Evolutionary conservation across 345 rosid species (phyloP).

Genomic region (Murraya koenigii): DNA sequence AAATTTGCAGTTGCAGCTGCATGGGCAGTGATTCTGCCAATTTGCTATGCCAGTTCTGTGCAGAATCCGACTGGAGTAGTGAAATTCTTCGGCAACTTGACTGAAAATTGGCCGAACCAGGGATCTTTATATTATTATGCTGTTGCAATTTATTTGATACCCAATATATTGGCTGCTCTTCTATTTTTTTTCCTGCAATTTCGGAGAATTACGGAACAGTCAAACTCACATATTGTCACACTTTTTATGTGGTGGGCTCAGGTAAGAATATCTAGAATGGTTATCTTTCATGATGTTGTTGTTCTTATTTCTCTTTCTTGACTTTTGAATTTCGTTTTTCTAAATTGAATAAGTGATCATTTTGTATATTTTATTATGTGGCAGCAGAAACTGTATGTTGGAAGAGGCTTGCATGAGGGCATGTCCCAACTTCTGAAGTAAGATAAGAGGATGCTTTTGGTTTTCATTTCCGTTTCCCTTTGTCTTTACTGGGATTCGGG

Average conservation of each 20-base stretch:
- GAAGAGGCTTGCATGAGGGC: conserved; percentile 98
- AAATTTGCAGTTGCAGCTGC: conserved; percentile 73
- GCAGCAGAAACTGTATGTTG: conserved; percentile 90
- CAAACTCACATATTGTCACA: conserved; percentile 69
- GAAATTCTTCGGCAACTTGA: conserved; percentile 64
- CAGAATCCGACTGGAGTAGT: conserved; percentile 75
- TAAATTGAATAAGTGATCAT: not conserved
- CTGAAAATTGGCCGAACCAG: conserved; percentile 54
- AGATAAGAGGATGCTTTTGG: conserved; percentile 23
- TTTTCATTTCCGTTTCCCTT: conserved; percentile 10
- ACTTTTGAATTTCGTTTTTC: not conserved
- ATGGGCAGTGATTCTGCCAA: conserved; percentile 81
- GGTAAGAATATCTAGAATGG: conserved; percentile 42
- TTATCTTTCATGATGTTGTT: not conserved
- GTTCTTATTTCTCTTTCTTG: not conserved
- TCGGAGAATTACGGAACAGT: conserved; percentile 78
- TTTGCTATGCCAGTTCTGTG: conserved; percentile 69
- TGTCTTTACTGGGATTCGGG: not conserved
- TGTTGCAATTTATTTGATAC: conserved; percentile 73
- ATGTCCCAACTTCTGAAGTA: conserved; percentile 85
- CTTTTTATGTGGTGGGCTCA: conserved; percentile 98
- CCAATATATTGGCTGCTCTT: conserved; percentile 66
- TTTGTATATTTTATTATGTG: conserved; percentile 2
- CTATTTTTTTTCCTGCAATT: conserved; percentile 78
- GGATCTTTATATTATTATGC: conserved; percentile 61